Evolutionary conservation across 768 basidiomycete genomes (phyloP), one percentile per base, ranked within the genome.

Genomic region (Boletus bicolor): DNA sequence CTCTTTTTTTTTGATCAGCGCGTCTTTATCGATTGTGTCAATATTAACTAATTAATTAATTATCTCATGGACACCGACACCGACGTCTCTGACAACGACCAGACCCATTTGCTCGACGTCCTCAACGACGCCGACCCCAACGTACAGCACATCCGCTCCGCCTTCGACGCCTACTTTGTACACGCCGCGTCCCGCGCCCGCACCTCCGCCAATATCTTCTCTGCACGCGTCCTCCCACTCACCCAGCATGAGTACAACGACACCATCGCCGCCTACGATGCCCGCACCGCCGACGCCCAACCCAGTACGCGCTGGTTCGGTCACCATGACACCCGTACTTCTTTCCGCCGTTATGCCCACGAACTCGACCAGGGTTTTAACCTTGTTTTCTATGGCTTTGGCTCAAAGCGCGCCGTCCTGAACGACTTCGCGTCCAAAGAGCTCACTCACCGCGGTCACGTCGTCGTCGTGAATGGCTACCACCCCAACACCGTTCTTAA

Each of bases 361-460:
- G 93, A 98, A 70, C 78, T 98, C 26, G 74, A 77, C 2, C 82
- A 86, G 67, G 94, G 93, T 1, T 98, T 93, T 77, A 94, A 91
- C 69, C 74, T 98, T 43, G 71, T 95, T 19, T 86, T 92, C 70
- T 92, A 93, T 64, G 96, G 96, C 1, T 82, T 85, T 64, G 96
- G 96, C 6, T 95, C 92, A 19, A 99, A 99, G 69, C 79, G 91
- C 53, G 69, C 66, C 17, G 61, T 88, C 9, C 75, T 99, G 34
- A 91, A 96, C 66, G 75, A 81, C 21, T 91, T 97, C 53, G 92
- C 88, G 1, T 74, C 68, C 5, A 73, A 79, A 0, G 66, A 73
- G 21, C 83, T 89, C 58, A 71, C 81, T 7, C 81, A 76, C 51
- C 70, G 66, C 0, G 92, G 93, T 0, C 81, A 91, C 58, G 86